Evolutionary conservation across 768 basidiomycete species (phyloP).

Genomic region (Xerocomellus dryophilus): DNA sequence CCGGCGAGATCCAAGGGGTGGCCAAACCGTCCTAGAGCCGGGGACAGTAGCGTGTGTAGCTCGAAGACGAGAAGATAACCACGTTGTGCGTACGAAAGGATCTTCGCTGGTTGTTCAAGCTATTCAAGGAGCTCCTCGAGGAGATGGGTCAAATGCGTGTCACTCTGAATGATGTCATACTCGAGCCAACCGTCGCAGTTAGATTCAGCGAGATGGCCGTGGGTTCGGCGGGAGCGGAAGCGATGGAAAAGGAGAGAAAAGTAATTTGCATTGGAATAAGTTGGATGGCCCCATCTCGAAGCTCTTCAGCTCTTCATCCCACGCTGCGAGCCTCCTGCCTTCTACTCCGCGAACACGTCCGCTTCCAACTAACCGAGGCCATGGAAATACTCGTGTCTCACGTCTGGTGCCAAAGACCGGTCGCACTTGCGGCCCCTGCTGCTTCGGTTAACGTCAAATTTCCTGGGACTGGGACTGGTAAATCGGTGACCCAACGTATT

Average conservation of each 20-base stretch:
- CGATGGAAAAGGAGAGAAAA: constrained; percentile 33
- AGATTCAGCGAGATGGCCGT: constrained; percentile 70
- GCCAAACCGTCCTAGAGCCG: constrained; percentile 45
- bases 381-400: constrained; percentile 24
- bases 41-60: constrained; percentile 57
- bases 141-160: constrained; percentile 81
- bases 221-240: constrained; percentile 52
- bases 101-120: constrained; percentile 73
- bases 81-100: constrained; percentile 72
- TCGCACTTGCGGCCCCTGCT: constrained; percentile 76
- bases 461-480: constrained; percentile 66
- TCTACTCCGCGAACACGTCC: constrained; percentile 30
- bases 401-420: constrained; percentile 74
- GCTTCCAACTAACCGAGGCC: constrained; percentile 27
- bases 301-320: constrained; percentile 53
- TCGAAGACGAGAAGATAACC: constrained; percentile 72
- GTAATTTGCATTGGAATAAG: constrained; percentile 38
- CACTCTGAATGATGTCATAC: constrained; percentile 82
- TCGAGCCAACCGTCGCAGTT: constrained; percentile 77
- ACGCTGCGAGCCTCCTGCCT: constrained; percentile 14
- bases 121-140: constrained; percentile 79
- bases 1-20: constrained; percentile 68
- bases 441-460: constrained; percentile 98
- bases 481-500: constrained; percentile 49
- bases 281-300: constrained; percentile 93